A percentile compares a stretch with the other conserved stretches of the same genome.
Conservation (phyloP, 2,329 filamentous ascomycete species). For the Sporothrix dimorphospora region DNA sequence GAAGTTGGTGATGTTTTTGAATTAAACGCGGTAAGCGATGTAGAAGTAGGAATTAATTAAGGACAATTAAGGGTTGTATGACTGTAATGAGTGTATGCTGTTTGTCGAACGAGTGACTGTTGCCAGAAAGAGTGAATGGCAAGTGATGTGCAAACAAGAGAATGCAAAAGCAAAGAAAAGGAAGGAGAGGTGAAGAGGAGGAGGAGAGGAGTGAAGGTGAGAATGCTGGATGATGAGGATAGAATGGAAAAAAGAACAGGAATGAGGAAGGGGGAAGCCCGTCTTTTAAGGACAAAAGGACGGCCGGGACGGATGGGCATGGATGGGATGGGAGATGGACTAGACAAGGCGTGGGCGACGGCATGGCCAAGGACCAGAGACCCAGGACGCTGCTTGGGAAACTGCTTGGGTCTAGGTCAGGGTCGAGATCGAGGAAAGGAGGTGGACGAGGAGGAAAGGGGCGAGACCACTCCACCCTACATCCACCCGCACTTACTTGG, state of each 20-base stretch:
- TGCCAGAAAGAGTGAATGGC: constrained; percentile 27
- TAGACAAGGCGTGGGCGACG: neutral
- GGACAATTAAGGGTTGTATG: neutral
- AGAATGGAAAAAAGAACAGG: constrained; percentile 15
- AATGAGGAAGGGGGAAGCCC: constrained; percentile 23
- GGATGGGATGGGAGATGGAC: constrained; percentile 4
- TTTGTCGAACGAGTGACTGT: constrained; percentile 18
- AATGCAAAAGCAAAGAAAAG: constrained; percentile 10
- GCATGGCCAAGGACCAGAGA: constrained; percentile 4
- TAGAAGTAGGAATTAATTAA: neutral
- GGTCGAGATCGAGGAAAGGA: neutral
- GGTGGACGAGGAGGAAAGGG: neutral
- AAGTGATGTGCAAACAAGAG: constrained; percentile 23
- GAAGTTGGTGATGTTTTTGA: neutral
- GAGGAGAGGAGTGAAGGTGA: constrained; percentile 21
- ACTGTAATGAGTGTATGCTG: neutral
- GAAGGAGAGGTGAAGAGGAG: neutral
- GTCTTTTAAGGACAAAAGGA: constrained; percentile 26
- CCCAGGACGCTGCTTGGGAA: neutral
- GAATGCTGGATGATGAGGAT: constrained; percentile 26
- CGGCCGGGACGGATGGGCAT: neutral
- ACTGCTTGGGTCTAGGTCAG: neutral
- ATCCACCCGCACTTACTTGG: constrained; percentile 6
- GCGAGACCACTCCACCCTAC: neutral
- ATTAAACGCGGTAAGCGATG: neutral